Base-by-base conservation (phyloP, 1,139 yeast species). In the Debaryomyces robertsiae region DNA sequence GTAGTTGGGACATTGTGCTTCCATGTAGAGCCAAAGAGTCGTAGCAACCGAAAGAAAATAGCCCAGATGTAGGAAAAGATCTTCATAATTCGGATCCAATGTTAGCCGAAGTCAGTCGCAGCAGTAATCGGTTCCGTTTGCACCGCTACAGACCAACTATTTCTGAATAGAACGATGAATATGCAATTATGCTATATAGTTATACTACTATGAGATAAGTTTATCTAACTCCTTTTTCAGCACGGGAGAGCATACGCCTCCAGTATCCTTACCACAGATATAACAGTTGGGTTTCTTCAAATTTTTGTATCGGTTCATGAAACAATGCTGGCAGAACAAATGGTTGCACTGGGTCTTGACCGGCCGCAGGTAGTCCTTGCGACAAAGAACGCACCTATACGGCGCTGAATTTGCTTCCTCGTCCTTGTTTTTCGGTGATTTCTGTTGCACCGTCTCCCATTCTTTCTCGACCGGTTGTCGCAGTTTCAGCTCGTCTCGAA, bases 401-500 rank as follows among this genome's bases (percentile, higher is more conserved):
- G 90, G 88, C 0, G 79, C 60, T 2, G 61, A 64, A 2, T 60
- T 63, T n/a, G n/a, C n/a, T 19, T 5, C 7, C 4, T 51, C 49
- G 31, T 27, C 41, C 51, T 27, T 30, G 40, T 25, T n/a, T 15
- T 22, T 11, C 9, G 15, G 16, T 11, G n/a, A n/a, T 2, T 10
- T 25, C 10, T 24, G 28, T 11, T 23, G 44, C 27, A 57, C 68
- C 3, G 51, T 53, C 49, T 86, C 84, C 96, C 96, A 89, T 34
- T 88, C 96, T 46, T 73, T 75, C 15, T 74, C 77, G 1, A 82
- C 61, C 44, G 85, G 82, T 77, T 84, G 82, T 16, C 84, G 86
- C 30, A 83, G 83, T 47, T 77, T 81, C 63, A 85, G 86, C 58
- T 90, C 96, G 49, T 88, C 96, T 58, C 98, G 67, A 9, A 87